Conservation (phyloP, 176 grass and related monocot species). For the Calamus simplicifolius region DNA sequence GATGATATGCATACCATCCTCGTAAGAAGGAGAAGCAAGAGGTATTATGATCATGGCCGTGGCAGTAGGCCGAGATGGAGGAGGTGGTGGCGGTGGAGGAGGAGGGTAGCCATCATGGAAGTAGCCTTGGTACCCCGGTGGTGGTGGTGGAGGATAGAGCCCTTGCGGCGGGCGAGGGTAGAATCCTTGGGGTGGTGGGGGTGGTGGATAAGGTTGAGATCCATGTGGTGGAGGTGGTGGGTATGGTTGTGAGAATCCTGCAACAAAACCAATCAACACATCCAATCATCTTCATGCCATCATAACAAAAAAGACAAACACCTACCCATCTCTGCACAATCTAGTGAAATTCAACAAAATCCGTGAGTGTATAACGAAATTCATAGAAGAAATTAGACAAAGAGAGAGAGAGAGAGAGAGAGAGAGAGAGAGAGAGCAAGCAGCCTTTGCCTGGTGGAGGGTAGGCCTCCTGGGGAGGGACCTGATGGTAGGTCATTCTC, state of each 20-base stretch:
- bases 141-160: neutral
- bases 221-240: slow-evolving; percentile 13
- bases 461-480: slow-evolving; percentile 32
- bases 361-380: neutral
- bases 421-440: no score
- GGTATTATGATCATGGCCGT: slow-evolving; percentile 20
- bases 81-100: slow-evolving; percentile 30
- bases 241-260: slow-evolving; percentile 49
- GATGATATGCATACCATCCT: slow-evolving; percentile 61
- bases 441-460: slow-evolving; percentile 38
- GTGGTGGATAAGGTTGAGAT: no score
- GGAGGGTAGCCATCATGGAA: slow-evolving; percentile 39
- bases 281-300: neutral
- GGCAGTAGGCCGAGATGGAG: slow-evolving; percentile 21
- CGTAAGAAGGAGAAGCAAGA: slow-evolving; percentile 70
- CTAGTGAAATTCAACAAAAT: neutral
- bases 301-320: neutral
- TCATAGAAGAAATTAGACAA: no score
- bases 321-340: no score
- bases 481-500: slow-evolving; percentile 54
- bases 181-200: slow-evolving; percentile 9
- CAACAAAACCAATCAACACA: slow-evolving; percentile 6
- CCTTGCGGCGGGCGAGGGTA: slow-evolving; percentile 21
- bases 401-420: no score
- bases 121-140: slow-evolving; percentile 86